Evolutionary conservation across 2,329 filamentous ascomycete species (phyloP).

Genomic region (Orbilia quercus): DNA sequence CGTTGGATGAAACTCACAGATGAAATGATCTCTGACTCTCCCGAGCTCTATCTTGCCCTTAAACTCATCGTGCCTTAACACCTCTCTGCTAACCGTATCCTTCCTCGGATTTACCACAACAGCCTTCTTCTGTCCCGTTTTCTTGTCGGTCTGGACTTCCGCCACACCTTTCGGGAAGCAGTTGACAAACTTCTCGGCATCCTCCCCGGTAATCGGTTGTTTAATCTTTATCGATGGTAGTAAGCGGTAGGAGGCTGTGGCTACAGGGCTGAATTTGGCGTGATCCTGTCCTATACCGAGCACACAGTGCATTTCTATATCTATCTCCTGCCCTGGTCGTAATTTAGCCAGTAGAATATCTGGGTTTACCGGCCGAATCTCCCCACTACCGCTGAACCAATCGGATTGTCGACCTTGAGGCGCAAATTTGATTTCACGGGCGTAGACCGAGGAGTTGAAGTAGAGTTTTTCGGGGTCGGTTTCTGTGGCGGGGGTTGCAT

Average conservation of each 20-base stretch:
- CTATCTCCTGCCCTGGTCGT: conserved; percentile 86
- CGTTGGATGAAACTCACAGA: conserved; percentile 67
- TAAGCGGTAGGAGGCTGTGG: conserved; percentile 91
- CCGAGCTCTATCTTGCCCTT: conserved; percentile 95
- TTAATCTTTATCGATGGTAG: conserved; percentile 87
- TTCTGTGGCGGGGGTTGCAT: conserved; percentile 76
- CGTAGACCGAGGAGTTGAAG: conserved; percentile 84
- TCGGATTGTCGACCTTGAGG: conserved; percentile 78
- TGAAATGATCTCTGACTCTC: conserved; percentile 91
- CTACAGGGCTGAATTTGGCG: conserved; percentile 95
- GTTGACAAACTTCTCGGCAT: conserved; percentile 86
- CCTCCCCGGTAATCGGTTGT: conserved; percentile 82
- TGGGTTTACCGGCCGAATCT: conserved; percentile 82
- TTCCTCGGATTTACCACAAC: conserved; percentile 89
- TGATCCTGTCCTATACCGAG: conserved; percentile 95
- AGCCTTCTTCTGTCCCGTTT: conserved; percentile 83
- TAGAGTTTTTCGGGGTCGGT: conserved; percentile 86
- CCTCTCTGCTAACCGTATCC: conserved; percentile 95
- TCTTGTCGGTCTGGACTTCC: conserved; percentile 76
- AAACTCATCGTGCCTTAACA: conserved; percentile 90
- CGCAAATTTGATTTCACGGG: conserved; percentile 78
- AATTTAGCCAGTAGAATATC: conserved; percentile 95
- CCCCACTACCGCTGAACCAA: conserved; percentile 72
- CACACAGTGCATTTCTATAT: conserved; percentile 89
- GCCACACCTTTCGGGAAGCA: conserved; percentile 95